Evolutionary conservation across 768 basidiomycete species (phyloP).

Genomic region (Agrocybe praecox): DNA sequence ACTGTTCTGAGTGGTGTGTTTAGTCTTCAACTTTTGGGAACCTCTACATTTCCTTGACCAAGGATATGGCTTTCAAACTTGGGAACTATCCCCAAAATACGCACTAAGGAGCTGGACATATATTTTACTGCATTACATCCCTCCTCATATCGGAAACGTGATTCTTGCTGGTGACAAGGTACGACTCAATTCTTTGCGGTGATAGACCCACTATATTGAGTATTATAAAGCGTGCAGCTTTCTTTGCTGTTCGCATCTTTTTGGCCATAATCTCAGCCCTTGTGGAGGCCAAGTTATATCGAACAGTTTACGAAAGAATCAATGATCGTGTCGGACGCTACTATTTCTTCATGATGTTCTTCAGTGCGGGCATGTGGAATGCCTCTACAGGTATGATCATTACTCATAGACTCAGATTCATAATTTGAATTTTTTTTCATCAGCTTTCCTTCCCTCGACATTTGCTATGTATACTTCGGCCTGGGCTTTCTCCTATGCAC

Average conservation of each 20-base stretch:
- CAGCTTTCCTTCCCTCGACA: constrained; percentile 93
- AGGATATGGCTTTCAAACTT: constrained; percentile 94
- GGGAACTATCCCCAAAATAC: constrained; percentile 92
- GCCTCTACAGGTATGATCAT: constrained; percentile 68
- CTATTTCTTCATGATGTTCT: constrained; percentile 81
- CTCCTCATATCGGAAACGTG: constrained; percentile 56
- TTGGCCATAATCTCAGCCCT: constrained; percentile 73
- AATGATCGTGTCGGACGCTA: constrained; percentile 94
- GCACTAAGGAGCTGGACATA: constrained; percentile 97
- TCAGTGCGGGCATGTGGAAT: constrained; percentile 95
- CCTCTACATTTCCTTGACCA: constrained; percentile 90
- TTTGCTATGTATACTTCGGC: constrained; percentile 92
- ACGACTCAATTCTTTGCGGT: not conserved
- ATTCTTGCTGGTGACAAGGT: constrained; percentile 70
- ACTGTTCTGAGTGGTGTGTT: not conserved
- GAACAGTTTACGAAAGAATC: constrained; percentile 76
- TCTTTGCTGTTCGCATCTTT: constrained; percentile 86
- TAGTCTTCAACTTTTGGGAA: constrained; percentile 99
- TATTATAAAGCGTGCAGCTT: constrained; percentile 68
- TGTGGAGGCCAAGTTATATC: constrained; percentile 83
- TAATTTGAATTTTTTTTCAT: constrained; percentile 8
- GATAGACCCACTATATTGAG: constrained; percentile 3
- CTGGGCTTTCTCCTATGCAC: constrained; percentile 73
- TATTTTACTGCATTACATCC: constrained; percentile 77
- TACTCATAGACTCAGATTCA: not conserved